Evolutionary conservation across 2,329 filamentous ascomycete genomes (phyloP).

Genomic region (Cladophialophora psammophila): DNA sequence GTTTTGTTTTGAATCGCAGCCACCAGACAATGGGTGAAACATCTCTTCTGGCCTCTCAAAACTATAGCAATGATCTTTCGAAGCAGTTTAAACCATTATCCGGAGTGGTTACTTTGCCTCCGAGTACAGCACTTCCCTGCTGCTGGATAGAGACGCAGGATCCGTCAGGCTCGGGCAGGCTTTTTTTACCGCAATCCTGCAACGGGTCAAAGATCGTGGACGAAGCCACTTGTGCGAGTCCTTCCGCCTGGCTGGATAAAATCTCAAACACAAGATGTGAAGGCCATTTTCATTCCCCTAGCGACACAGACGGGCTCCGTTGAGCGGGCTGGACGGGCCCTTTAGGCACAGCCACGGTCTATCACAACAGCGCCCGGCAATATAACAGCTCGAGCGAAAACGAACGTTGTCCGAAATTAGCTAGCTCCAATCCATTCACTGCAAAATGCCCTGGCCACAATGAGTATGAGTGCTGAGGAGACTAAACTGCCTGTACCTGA

Average conservation of each 20-base stretch:
- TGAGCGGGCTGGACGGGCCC: slow-evolving; percentile 5
- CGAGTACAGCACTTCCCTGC: slow-evolving; percentile 9
- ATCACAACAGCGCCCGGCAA: not conserved
- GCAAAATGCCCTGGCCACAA: slow-evolving; percentile 1
- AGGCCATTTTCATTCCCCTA: slow-evolving; percentile 23
- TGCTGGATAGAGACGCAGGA: slow-evolving; percentile 21
- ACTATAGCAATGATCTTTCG: too few species aligned
- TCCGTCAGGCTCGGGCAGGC: slow-evolving; percentile 14
- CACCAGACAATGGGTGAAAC: too few species aligned
- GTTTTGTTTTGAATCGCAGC: not conserved
- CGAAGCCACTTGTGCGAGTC: slow-evolving; percentile 3
- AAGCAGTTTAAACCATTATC: too few species aligned
- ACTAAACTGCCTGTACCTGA: slow-evolving; percentile 18
- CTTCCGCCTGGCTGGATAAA: slow-evolving; percentile 25
- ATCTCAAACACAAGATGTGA: slow-evolving; percentile 19
- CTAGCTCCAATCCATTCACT: slow-evolving; percentile 1
- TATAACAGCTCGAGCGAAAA: not conserved
- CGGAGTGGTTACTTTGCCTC: not conserved
- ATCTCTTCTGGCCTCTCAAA: too few species aligned
- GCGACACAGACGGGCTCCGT: slow-evolving; percentile 19
- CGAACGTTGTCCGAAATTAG: slow-evolving; percentile 16
- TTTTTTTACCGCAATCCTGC: slow-evolving; percentile 13
- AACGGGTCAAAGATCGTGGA: slow-evolving; percentile 16
- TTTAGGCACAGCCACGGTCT: not conserved
- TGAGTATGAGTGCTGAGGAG: slow-evolving; percentile 2